phyloP scores from a whole-genome alignment of 2,329 filamentous ascomycete genomes.

The Cercospora sp. region DNA sequence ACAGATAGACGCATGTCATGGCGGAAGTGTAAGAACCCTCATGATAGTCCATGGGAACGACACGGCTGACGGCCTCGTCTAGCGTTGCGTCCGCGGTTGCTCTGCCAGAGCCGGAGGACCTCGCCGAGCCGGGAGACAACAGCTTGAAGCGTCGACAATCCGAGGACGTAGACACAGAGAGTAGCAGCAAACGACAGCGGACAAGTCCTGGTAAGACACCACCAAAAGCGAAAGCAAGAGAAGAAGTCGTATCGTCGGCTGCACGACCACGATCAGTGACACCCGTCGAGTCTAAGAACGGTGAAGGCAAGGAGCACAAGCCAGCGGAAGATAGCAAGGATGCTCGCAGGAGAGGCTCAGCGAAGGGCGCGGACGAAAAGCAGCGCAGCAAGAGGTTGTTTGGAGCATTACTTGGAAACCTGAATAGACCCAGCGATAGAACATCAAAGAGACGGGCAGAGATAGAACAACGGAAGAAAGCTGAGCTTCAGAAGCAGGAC shows the following conservation, averaged over 20 bases:
- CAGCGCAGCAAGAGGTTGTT: slow-evolving; percentile 84
- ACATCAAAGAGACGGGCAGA: slow-evolving; percentile 75
- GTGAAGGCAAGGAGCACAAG: slow-evolving; percentile 2
- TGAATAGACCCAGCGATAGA: slow-evolving; percentile 55
- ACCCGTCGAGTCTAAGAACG: slow-evolving; percentile 6
- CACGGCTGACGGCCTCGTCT: slow-evolving; percentile 2
- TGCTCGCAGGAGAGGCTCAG: slow-evolving; percentile 28
- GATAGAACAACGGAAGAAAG: slow-evolving; percentile 76
- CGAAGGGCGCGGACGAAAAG: slow-evolving; percentile 63
- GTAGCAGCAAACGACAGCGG: slow-evolving; percentile 33
- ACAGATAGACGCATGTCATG: not conserved
- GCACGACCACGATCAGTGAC: slow-evolving; percentile 16
- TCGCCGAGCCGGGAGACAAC: slow-evolving; percentile 19
- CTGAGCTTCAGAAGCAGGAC: slow-evolving; percentile 64
- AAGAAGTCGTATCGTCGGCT: slow-evolving; percentile 9
- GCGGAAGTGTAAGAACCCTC: slow-evolving; percentile 1
- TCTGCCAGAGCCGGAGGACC: slow-evolving; percentile 23
- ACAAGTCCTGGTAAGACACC: slow-evolving; percentile 37
- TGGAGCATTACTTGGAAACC: slow-evolving; percentile 54
- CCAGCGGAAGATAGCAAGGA: slow-evolving; percentile 18
- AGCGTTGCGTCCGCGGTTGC: slow-evolving; percentile 23
- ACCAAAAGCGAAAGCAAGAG: slow-evolving; percentile 24
- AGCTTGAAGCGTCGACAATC: slow-evolving; percentile 35
- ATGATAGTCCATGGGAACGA: not conserved
- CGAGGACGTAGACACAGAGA: slow-evolving; percentile 27